phyloP scores from a whole-genome alignment of 2,329 filamentous ascomycete species.

The Coleophoma crateriformis region DNA sequence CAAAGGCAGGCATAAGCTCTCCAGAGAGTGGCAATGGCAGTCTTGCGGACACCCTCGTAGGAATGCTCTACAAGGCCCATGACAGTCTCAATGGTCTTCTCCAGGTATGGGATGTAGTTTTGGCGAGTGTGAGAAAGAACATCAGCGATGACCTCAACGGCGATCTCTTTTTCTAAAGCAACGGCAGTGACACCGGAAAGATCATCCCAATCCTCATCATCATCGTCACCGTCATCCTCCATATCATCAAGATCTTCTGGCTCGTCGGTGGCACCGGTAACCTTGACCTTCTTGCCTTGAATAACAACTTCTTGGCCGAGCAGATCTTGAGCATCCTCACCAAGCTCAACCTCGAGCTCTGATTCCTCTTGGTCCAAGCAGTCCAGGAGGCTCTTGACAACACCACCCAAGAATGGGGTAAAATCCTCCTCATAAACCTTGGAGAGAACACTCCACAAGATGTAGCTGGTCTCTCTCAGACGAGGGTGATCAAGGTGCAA shows the following conservation, averaged over 20 bases:
- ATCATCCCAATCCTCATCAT: slow-evolving; percentile 66
- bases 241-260: slow-evolving; percentile 55
- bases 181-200: slow-evolving; percentile 81
- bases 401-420: slow-evolving; percentile 69
- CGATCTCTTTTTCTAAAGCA: slow-evolving; percentile 95
- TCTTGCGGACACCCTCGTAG: slow-evolving; percentile 92
- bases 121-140: slow-evolving; percentile 82
- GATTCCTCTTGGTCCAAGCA: slow-evolving; percentile 86
- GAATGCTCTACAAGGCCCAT: slow-evolving; percentile 78
- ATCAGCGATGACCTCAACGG: slow-evolving; percentile 90
- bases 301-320: slow-evolving; percentile 72
- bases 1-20: slow-evolving; percentile 89
- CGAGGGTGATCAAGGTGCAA: slow-evolving; percentile 83
- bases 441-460: slow-evolving; percentile 90
- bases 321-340: slow-evolving; percentile 67
- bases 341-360: slow-evolving; percentile 70
- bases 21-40: slow-evolving; percentile 86
- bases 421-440: slow-evolving; percentile 90
- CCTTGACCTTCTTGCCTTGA: slow-evolving; percentile 80
- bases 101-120: slow-evolving; percentile 76
- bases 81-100: slow-evolving; percentile 80
- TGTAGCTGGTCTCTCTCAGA: slow-evolving; percentile 93
- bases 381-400: slow-evolving; percentile 74
- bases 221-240: slow-evolving; percentile 67
- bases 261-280: slow-evolving; percentile 58